Evolutionary conservation across 345 rosid genomes (phyloP), one percentile per base, ranked within the genome.

Genomic region (Eutrema japonicum): DNA sequence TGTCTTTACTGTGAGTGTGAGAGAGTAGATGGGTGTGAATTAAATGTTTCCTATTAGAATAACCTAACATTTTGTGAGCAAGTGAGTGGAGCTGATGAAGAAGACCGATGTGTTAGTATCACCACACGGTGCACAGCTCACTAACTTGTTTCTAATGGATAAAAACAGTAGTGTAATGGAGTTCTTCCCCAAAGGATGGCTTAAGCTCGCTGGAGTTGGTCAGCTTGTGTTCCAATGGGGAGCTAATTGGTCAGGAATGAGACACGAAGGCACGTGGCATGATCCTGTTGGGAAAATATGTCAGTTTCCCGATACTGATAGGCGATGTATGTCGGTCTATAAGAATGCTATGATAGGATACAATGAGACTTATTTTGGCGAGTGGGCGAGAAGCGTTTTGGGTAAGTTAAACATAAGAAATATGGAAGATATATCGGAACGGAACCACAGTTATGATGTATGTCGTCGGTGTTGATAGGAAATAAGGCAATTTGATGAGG

Each of bases 211-310:
- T 2, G 92, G 96, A 1, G 91, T 86, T 2, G 96, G 94, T 33
- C 96, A 89, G 49, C 84, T 59, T 62, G 96, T 92, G 37, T 85
- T 8, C 29, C 86, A 81, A 3, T 88, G 95, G 96, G 81, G 83
- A 1, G 91, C 91, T 36, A 87, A 90, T 64, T 92, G 95, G 95
- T 84, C 91, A 0, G 95, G 89, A 37, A 88, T 92, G 92, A 83
- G 64, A 61, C 92, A 90, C 46, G 81, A 82, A 41, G 95, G 93
- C 3, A 81, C 83, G 0, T 92, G 96, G 98, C 77, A 91, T 67
- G 98, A 89, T 58, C 91, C 91, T 0, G 62, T 76, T 1, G 92
- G 92, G 0, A 86, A 76, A 10, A 56, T 27, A 30, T 89, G 96
- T 76, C 80, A 85, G n/a, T 88, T 78, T 58, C 76, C 85, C 0